Evolutionary conservation across 805 yeast genomes (phyloP).

Genomic region (Metschnikowia gruessii): DNA sequence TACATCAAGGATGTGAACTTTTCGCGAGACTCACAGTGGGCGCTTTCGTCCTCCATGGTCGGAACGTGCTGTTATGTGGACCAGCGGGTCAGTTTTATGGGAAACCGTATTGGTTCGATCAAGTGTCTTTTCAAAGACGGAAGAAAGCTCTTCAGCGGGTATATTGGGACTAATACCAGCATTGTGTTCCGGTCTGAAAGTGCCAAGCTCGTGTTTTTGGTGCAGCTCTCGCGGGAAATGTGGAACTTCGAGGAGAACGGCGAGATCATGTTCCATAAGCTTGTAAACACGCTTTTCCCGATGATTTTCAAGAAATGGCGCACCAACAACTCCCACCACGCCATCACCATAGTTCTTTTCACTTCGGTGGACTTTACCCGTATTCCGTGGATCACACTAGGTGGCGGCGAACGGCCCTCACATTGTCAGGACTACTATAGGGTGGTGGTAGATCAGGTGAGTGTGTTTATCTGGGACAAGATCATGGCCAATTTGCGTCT

Average conservation of each 20-base stretch:
- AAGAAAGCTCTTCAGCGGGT: slow-evolving; percentile 67
- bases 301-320: slow-evolving; percentile 86
- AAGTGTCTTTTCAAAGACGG: slow-evolving; percentile 67
- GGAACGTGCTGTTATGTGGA: slow-evolving; percentile 64
- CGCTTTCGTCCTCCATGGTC: slow-evolving; percentile 57
- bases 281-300: slow-evolving; percentile 90
- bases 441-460: slow-evolving; percentile 93
- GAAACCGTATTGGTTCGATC: slow-evolving; percentile 59
- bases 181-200: slow-evolving; percentile 89
- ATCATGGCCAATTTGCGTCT: slow-evolving; percentile 83
- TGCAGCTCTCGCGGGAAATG: slow-evolving; percentile 93
- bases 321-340: slow-evolving; percentile 81
- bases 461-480: slow-evolving; percentile 82
- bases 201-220: slow-evolving; percentile 74
- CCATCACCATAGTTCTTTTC: slow-evolving; percentile 84
- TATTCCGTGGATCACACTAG: slow-evolving; percentile 53
- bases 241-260: slow-evolving; percentile 98
- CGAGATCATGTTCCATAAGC: slow-evolving; percentile 86
- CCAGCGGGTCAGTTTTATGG: slow-evolving; percentile 62
- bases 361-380: slow-evolving; percentile 67
- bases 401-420: slow-evolving; percentile 68
- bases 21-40: slow-evolving; percentile 94
- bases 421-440: slow-evolving; percentile 78
- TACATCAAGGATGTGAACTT: slow-evolving; percentile 76
- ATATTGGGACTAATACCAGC: slow-evolving; percentile 69